phyloP scores from a whole-genome alignment of 768 basidiomycete species.

The Guyanaporus albipodus region DNA sequence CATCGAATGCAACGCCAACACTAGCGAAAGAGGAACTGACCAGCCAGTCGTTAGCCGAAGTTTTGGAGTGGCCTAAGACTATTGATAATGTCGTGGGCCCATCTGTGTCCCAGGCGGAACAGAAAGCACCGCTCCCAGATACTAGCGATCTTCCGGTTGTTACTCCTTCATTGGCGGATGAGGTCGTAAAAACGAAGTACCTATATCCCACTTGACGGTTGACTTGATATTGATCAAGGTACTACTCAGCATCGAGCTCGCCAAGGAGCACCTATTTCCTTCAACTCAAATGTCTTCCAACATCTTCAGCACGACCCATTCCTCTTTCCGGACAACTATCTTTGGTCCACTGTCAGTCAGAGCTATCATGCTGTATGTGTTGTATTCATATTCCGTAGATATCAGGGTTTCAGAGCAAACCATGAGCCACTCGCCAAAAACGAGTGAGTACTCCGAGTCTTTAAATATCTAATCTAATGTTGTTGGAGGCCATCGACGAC shows the following conservation, averaged over 20 bases:
- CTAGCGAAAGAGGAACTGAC: not conserved
- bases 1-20: not conserved
- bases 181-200: constrained; percentile 27
- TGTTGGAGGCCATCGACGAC: constrained; percentile 24
- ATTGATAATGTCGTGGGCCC: not conserved
- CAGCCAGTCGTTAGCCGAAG: constrained; percentile 1
- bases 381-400: constrained; percentile 14
- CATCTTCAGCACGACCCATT: constrained; percentile 18
- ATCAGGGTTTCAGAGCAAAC: constrained; percentile 20
- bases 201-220: not conserved
- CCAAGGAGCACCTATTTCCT: constrained; percentile 49
- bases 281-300: constrained; percentile 21
- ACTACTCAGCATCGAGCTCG: constrained; percentile 36
- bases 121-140: constrained; percentile 13
- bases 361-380: not conserved
- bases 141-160: constrained; percentile 4
- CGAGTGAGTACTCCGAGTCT: constrained; percentile 19
- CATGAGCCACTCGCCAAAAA: not conserved
- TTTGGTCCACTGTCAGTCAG: constrained; percentile 60
- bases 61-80: constrained; percentile 1
- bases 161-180: constrained; percentile 10
- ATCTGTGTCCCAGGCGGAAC: not conserved
- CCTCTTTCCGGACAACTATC: constrained; percentile 55
- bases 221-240: constrained; percentile 2
- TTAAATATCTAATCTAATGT: constrained; percentile 3